These are phyloP conservation scores for Cymodocea nodosa DNA, from an alignment of 116 monocot genomes.

Conservation along the genomic window DNA sequence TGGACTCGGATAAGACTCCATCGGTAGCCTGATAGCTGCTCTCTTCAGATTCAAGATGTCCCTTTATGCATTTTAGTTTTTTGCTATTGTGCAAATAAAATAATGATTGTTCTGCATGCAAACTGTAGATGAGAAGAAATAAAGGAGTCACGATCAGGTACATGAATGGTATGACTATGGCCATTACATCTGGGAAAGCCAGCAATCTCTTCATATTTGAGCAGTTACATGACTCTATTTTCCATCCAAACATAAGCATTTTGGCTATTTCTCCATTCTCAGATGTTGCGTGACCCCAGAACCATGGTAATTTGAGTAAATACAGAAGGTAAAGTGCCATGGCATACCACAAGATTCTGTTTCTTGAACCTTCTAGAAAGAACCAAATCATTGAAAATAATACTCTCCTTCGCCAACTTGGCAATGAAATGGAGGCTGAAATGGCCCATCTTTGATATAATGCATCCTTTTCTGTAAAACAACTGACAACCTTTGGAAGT, in stretches of 20 bases:
- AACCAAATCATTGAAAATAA: constrained; percentile 37
- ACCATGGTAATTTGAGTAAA: constrained; percentile 62
- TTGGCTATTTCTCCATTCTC: constrained; percentile 35
- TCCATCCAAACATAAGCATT: constrained; percentile 68
- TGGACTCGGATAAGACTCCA: background rate
- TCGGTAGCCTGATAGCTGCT: background rate
- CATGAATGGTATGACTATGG: constrained; percentile 67
- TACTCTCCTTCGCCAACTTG: constrained; percentile 16
- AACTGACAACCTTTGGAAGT: constrained; percentile 43
- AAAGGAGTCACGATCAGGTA: constrained; percentile 57
- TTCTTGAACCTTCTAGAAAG: constrained; percentile 63
- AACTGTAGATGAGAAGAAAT: constrained; percentile 45
- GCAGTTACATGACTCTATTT: constrained; percentile 5
- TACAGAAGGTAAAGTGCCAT: constrained; percentile 45
- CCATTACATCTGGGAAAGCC: constrained; percentile 43
- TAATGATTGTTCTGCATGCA: constrained; percentile 40
- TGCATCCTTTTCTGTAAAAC: constrained; percentile 33
- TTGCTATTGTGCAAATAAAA: constrained; percentile 12
- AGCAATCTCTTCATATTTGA: constrained; percentile 6
- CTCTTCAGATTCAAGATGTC: background rate
- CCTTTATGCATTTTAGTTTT: constrained; percentile 8
- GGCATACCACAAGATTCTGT: constrained; percentile 33
- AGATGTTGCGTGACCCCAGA: constrained; percentile 66
- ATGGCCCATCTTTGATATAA: constrained; percentile 32
- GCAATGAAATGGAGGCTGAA: constrained; percentile 23